Evolutionary conservation across 768 basidiomycete genomes (phyloP).

Genomic region (Collybia nuda): DNA sequence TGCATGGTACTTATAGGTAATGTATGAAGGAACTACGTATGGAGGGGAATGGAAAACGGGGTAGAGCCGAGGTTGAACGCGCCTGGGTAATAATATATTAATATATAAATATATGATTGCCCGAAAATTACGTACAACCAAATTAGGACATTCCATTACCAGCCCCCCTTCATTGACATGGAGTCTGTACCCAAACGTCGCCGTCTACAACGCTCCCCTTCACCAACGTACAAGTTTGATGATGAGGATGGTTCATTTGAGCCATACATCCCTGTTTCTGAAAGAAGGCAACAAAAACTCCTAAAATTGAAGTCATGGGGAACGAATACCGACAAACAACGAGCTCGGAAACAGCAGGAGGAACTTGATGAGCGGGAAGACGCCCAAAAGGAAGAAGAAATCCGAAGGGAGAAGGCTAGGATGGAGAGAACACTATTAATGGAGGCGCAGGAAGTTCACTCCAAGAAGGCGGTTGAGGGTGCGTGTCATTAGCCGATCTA

Average conservation of each 20-base stretch:
- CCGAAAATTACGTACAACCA: too few relatives aligned
- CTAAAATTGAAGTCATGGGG: conserved; percentile 70
- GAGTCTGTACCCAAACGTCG: conserved; percentile 48
- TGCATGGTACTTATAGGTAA: too few relatives aligned
- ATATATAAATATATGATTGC: too few relatives aligned
- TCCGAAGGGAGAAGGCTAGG: conserved; percentile 67
- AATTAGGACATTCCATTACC: conserved; percentile 8
- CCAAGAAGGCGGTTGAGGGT: conserved; percentile 82
- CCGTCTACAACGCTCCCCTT: conserved; percentile 54
- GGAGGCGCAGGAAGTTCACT: conserved; percentile 95
- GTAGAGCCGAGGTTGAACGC: too few relatives aligned
- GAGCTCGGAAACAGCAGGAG: conserved; percentile 48
- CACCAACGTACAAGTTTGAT: conserved; percentile 61
- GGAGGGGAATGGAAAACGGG: too few relatives aligned
- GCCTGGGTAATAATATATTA: too few relatives aligned
- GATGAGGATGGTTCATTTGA: conserved; percentile 69
- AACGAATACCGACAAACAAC: conserved; percentile 51
- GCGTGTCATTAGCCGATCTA: conserved; percentile 11
- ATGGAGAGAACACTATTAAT: conserved; percentile 86
- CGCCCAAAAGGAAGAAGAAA: conserved; percentile 78
- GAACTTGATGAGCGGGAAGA: conserved; percentile 73
- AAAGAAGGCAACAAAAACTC: conserved; percentile 80
- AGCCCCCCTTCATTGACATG: conserved; percentile 17
- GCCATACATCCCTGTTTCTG: conserved; percentile 85
- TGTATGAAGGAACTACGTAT: too few relatives aligned